Conservation (phyloP, 371 early-diverging fungal species). For the Mortierella sp. region DNA sequence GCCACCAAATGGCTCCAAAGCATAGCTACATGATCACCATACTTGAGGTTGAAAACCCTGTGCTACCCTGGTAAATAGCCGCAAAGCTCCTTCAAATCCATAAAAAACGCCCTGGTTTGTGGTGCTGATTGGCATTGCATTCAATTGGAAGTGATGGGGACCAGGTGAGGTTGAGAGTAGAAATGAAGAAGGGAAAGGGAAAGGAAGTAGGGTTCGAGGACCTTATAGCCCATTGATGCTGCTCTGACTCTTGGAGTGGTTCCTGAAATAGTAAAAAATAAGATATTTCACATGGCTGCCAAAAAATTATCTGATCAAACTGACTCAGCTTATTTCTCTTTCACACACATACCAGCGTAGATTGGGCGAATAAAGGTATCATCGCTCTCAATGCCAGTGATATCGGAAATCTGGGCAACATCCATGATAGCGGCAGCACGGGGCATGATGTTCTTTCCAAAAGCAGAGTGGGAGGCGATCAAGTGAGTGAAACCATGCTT, state of each 20-base stretch:
- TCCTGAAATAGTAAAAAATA: not conserved
- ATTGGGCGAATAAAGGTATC: conserved; percentile 97
- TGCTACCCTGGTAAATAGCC: too few species aligned
- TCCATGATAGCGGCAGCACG: conserved; percentile 94
- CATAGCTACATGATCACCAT: too few species aligned
- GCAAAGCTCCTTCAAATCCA: too few species aligned
- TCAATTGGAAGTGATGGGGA: not conserved
- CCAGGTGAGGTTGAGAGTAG: not conserved
- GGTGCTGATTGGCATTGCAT: not conserved
- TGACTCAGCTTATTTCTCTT: not conserved
- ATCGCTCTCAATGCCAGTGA: conserved; percentile 80
- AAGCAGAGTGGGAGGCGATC: conserved; percentile 88
- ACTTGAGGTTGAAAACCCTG: too few species aligned
- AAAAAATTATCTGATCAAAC: not conserved
- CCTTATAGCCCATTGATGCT: not conserved
- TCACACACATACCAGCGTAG: conserved; percentile 74
- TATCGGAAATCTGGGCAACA: conserved; percentile 92
- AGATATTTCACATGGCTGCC: not conserved
- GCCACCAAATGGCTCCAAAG: too few species aligned
- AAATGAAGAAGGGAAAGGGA: not conserved
- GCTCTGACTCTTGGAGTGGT: not conserved
- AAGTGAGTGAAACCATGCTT: conserved; percentile 86
- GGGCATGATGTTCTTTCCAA: conserved; percentile 95
- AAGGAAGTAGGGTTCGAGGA: not conserved
- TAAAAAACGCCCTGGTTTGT: too few species aligned